Conservation (phyloP, 495 filamentous ascomycete genomes). For the Penicillium nucicola region DNA sequence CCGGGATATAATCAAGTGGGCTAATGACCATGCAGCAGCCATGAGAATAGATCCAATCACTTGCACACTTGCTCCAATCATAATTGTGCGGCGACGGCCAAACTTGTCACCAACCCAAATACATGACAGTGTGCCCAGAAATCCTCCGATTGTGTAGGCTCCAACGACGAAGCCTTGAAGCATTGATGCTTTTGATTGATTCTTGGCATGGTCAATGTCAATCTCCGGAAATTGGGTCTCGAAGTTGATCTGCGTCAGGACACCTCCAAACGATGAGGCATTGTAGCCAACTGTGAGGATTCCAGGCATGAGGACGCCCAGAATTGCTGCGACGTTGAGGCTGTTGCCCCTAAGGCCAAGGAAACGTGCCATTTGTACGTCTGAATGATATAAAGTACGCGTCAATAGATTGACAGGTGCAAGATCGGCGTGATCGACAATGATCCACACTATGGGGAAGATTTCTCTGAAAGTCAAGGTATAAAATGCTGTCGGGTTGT, state of each 20-base stretch:
- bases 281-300: conserved; percentile 25
- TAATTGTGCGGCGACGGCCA: conserved; percentile 53
- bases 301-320: conserved; percentile 25
- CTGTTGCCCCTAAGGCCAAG: conserved; percentile 25
- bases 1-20: conserved; percentile 57
- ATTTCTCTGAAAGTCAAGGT: not conserved
- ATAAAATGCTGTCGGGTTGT: not conserved
- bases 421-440: conserved; percentile 17
- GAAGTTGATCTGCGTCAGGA: conserved; percentile 17
- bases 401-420: conserved; percentile 4
- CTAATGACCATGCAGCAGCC: conserved; percentile 45
- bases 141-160: conserved; percentile 57
- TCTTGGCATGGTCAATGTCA: conserved; percentile 8
- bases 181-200: conserved; percentile 12
- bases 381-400: not conserved
- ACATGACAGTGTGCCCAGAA: conserved; percentile 51
- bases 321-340: conserved; percentile 22
- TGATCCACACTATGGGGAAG: conserved; percentile 4
- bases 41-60: conserved; percentile 55
- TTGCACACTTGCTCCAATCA: conserved; percentile 52
- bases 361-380: conserved; percentile 15
- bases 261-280: conserved; percentile 19
- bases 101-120: conserved; percentile 53
- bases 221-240: conserved; percentile 20
- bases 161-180: conserved; percentile 46